phyloP scores from a whole-genome alignment of 83 land plant genomes.

The Diphasiastrum complanatum region DNA sequence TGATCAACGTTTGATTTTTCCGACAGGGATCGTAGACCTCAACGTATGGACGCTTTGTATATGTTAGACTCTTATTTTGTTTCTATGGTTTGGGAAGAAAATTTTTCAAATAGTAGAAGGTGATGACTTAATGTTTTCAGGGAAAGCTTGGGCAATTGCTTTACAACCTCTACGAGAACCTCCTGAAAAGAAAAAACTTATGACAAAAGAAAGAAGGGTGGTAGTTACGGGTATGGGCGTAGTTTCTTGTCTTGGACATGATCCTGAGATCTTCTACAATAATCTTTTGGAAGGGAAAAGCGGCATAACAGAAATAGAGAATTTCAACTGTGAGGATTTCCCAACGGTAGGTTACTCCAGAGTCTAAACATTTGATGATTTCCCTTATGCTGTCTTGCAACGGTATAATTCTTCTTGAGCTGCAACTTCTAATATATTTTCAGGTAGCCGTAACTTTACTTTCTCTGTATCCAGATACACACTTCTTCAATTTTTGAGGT shows the following conservation, averaged over 20 bases:
- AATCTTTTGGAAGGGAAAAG: conserved; percentile 84
- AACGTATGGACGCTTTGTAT: too few species aligned
- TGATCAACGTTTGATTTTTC: too few species aligned
- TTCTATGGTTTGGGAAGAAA: too few species aligned
- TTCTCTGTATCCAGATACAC: not conserved
- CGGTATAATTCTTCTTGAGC: too few species aligned
- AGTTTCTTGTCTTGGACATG: conserved; percentile 74
- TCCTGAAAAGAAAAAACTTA: conserved; percentile 41
- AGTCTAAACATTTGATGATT: too few species aligned
- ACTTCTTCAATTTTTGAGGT: too few species aligned
- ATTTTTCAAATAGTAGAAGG: too few species aligned
- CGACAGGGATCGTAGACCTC: too few species aligned
- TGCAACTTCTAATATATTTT: too few species aligned
- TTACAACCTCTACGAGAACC: conserved; percentile 53
- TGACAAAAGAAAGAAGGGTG: conserved; percentile 61
- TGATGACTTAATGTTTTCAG: conserved; percentile 26
- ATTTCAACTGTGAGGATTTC: conserved; percentile 72
- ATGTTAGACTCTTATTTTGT: too few species aligned
- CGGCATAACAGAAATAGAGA: conserved; percentile 78
- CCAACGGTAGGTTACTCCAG: conserved; percentile 82
- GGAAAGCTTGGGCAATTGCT: conserved; percentile 57
- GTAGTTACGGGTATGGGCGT: conserved; percentile 97
- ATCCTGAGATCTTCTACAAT: conserved; percentile 70
- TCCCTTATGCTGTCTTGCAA: too few species aligned
- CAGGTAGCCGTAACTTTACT: too few species aligned